Conservation (phyloP, 1,284 basidiomycete species). For the Melampsora medusae region DNA sequence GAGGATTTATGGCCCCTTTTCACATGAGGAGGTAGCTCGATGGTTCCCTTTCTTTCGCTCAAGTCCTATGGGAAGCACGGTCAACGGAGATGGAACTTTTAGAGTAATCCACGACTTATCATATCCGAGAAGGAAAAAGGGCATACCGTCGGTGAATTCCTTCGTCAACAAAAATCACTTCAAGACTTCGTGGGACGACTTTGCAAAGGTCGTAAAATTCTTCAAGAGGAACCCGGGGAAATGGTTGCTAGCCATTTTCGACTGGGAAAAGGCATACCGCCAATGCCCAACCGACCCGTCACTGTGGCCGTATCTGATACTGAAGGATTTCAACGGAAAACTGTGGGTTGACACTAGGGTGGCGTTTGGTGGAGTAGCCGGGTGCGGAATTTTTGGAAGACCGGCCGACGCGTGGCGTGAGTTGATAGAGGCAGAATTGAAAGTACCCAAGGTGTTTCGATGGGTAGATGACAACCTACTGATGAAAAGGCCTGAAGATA, state of each 20-base stretch:
- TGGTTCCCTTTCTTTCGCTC: background rate
- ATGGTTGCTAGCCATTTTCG: background rate
- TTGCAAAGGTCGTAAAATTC: no score
- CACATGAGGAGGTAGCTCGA: background rate
- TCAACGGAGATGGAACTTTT: background rate
- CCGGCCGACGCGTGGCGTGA: slow-evolving; percentile 19
- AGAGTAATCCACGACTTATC: background rate
- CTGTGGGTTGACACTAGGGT: slow-evolving; percentile 14
- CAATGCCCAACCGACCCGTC: background rate
- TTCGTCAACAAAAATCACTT: background rate
- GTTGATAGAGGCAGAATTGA: background rate
- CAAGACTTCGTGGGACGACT: no score
- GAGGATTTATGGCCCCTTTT: background rate
- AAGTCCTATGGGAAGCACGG: background rate
- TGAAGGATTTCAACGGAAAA: background rate
- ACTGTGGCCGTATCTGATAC: background rate
- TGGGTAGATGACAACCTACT: slow-evolving; percentile 20
- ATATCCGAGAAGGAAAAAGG: background rate
- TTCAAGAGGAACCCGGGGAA: no score
- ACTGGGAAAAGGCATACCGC: slow-evolving; percentile 11
- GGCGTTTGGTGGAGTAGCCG: slow-evolving; percentile 10
- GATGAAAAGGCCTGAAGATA: background rate
- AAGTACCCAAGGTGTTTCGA: background rate
- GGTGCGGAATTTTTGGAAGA: slow-evolving; percentile 6
- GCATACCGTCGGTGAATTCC: background rate